Evolutionary conservation across 495 filamentous ascomycete species (phyloP).

Genomic region (Hypomontagnella submonticulosa): DNA sequence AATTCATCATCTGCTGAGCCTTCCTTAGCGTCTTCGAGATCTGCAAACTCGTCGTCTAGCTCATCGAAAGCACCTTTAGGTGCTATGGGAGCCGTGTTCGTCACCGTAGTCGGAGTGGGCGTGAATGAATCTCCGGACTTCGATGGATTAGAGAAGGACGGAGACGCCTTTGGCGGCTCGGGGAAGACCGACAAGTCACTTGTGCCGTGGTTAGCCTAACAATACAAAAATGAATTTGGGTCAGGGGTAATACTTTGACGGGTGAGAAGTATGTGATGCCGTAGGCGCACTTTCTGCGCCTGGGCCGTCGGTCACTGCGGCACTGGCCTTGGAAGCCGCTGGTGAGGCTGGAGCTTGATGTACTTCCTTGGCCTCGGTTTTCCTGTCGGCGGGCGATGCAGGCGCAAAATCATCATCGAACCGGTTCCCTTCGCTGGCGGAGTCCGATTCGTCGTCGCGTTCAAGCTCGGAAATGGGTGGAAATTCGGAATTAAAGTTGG

Average conservation of each 20-base stretch:
- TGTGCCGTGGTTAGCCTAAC: constrained; percentile 28
- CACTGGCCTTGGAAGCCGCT: constrained; percentile 41
- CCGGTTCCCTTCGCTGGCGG: constrained; percentile 77
- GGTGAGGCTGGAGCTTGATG: constrained; percentile 48
- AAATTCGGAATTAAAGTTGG: constrained; percentile 77
- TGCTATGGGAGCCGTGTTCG: constrained; percentile 45
- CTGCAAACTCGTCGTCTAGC: constrained; percentile 92
- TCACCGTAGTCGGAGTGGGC: constrained; percentile 44
- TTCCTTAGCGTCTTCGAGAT: constrained; percentile 88
- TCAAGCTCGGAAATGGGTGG: constrained; percentile 90
- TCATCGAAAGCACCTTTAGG: constrained; percentile 68
- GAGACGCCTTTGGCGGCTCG: constrained; percentile 46
- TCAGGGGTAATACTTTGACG: constrained; percentile 45
- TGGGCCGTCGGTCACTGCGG: constrained; percentile 29
- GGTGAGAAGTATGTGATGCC: constrained; percentile 39
- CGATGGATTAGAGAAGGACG: constrained; percentile 41
- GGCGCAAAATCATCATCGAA: constrained; percentile 95
- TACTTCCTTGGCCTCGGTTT: constrained; percentile 45
- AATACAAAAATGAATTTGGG: constrained; percentile 3
- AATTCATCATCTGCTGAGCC: constrained; percentile 92
- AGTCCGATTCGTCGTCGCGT: constrained; percentile 81
- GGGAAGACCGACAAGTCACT: constrained; percentile 47
- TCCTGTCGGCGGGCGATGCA: constrained; percentile 67
- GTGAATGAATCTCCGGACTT: constrained; percentile 38
- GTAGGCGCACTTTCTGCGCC: constrained; percentile 34